Evolutionary conservation across 139 green algal genomes (phyloP).

Genomic region (Chlorella sp.): DNA sequence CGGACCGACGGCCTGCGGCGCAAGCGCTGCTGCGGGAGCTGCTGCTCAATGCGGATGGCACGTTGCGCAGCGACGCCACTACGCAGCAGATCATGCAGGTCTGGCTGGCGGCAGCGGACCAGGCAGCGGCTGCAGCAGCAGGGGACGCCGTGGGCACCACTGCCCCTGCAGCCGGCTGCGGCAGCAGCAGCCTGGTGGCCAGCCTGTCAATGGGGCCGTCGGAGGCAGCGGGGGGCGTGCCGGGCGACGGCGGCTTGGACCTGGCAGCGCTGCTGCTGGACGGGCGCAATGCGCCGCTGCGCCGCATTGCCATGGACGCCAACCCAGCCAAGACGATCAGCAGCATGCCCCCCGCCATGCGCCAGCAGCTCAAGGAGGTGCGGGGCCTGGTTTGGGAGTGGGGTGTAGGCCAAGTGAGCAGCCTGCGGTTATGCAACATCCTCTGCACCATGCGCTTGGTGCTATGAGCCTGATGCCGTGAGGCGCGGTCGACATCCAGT

Average conservation of each 20-base stretch:
- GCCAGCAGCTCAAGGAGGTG: slow-evolving; percentile 26
- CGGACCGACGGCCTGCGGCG: slow-evolving; percentile 37
- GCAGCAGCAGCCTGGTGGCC: background rate
- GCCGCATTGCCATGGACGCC: slow-evolving; percentile 35
- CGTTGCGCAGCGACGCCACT: slow-evolving; percentile 45
- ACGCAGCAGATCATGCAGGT: slow-evolving; percentile 50
- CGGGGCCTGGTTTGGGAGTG: too few relatives aligned
- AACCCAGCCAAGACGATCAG: slow-evolving; percentile 46
- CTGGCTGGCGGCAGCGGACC: slow-evolving; percentile 35
- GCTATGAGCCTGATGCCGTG: too few relatives aligned
- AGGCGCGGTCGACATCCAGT: too few relatives aligned
- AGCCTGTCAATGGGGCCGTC: background rate
- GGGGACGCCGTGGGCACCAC: background rate
- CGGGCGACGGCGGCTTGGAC: slow-evolving; percentile 11
- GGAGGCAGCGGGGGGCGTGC: background rate
- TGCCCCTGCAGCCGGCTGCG: background rate
- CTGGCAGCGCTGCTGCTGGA: slow-evolving; percentile 42
- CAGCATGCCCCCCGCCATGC: slow-evolving; percentile 28
- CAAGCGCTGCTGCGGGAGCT: slow-evolving; percentile 50
- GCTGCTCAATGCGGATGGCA: slow-evolving; percentile 34
- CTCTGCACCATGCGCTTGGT: too few relatives aligned
- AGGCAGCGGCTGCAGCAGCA: slow-evolving; percentile 10
- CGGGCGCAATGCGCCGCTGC: slow-evolving; percentile 41
- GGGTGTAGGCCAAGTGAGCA: too few relatives aligned
- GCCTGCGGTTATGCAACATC: too few relatives aligned